A percentile compares a stretch with the other conserved stretches of the same genome.
phyloP scores from a whole-genome alignment of 805 yeast genomes.

The Trichomonascus vanleenenianus region DNA sequence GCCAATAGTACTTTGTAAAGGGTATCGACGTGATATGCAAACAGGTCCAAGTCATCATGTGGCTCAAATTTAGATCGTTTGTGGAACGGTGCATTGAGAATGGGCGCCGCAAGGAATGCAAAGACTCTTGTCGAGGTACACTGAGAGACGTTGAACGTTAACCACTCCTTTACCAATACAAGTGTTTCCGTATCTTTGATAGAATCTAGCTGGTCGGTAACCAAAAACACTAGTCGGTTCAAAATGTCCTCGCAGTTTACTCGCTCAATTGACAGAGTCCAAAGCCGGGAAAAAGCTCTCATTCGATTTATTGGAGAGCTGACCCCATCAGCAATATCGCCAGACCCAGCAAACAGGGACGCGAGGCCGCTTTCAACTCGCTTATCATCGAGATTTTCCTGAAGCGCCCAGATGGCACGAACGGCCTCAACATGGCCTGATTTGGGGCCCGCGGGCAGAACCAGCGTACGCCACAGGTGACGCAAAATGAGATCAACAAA shows the following conservation, averaged over 20 bases:
- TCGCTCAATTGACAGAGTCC: conserved; percentile 64
- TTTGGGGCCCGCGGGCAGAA: neutral
- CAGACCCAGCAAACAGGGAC: conserved; percentile 37
- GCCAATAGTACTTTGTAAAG: conserved; percentile 41
- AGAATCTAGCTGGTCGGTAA: neutral
- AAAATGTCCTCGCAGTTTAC: conserved; percentile 28
- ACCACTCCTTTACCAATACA: conserved; percentile 20
- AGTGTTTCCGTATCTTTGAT: neutral
- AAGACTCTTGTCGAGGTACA: conserved; percentile 58
- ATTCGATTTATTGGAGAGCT: conserved; percentile 29
- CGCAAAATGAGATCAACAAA: conserved; percentile 22
- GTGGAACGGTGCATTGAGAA: conserved; percentile 37
- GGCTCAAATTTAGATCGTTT: conserved; percentile 17
- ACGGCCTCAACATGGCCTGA: conserved; percentile 59
- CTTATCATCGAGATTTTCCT: conserved; percentile 43
- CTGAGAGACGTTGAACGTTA: conserved; percentile 18
- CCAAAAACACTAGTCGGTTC: conserved; percentile 1
- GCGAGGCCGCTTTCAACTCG: conserved; percentile 69
- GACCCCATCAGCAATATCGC: conserved; percentile 22
- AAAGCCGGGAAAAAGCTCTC: conserved; percentile 53
- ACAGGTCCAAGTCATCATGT: conserved; percentile 53
- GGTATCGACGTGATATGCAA: conserved; percentile 53
- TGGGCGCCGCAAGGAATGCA: conserved; percentile 48
- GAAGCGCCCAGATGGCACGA: conserved; percentile 51
- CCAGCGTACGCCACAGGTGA: neutral